Conservation (phyloP, 2,329 filamentous ascomycete species). For the Apiospora arundinis region DNA sequence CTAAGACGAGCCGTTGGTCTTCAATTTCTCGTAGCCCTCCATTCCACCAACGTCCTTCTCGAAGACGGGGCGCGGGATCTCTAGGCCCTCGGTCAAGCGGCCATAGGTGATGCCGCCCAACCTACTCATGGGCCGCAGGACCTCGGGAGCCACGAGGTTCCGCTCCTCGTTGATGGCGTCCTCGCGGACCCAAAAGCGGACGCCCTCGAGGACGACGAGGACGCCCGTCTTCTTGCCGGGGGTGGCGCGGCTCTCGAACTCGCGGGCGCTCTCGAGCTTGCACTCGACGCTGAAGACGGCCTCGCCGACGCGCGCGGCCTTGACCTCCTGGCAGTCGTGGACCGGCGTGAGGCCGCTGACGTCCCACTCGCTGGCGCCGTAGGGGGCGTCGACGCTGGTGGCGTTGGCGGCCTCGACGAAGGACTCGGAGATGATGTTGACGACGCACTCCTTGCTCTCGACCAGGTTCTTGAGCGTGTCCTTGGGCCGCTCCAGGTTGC, state of each 20-base stretch:
- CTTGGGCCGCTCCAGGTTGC: slow-evolving; percentile 63
- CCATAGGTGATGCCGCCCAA: slow-evolving; percentile 88
- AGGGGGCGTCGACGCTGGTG: slow-evolving; percentile 79
- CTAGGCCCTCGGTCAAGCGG: slow-evolving; percentile 71
- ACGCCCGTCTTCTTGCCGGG: slow-evolving; percentile 79
- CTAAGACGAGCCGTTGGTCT: slow-evolving; percentile 29
- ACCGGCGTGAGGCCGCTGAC: slow-evolving; percentile 77
- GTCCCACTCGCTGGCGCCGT: slow-evolving; percentile 79
- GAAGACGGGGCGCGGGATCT: slow-evolving; percentile 71
- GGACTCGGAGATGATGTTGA: slow-evolving; percentile 87
- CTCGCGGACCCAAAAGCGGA: slow-evolving; percentile 86
- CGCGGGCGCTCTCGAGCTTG: slow-evolving; percentile 74
- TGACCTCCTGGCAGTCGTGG: slow-evolving; percentile 67
- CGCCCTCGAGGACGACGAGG: slow-evolving; percentile 80
- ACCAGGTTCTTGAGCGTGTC: slow-evolving; percentile 79
- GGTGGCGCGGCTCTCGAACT: slow-evolving; percentile 76
- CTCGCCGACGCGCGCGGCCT: slow-evolving; percentile 77
- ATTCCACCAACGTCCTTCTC: slow-evolving; percentile 55
- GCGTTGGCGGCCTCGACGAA: slow-evolving; percentile 89
- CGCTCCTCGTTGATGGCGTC: slow-evolving; percentile 83
- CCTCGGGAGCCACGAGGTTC: slow-evolving; percentile 75
- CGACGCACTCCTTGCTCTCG: slow-evolving; percentile 75
- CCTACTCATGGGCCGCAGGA: slow-evolving; percentile 77
- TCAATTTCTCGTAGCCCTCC: slow-evolving; percentile 63
- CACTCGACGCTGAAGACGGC: slow-evolving; percentile 84